Evolutionary conservation across 768 basidiomycete genomes (phyloP), one percentile per base, ranked within the genome.

Genomic region (Auriscalpium microsporum): DNA sequence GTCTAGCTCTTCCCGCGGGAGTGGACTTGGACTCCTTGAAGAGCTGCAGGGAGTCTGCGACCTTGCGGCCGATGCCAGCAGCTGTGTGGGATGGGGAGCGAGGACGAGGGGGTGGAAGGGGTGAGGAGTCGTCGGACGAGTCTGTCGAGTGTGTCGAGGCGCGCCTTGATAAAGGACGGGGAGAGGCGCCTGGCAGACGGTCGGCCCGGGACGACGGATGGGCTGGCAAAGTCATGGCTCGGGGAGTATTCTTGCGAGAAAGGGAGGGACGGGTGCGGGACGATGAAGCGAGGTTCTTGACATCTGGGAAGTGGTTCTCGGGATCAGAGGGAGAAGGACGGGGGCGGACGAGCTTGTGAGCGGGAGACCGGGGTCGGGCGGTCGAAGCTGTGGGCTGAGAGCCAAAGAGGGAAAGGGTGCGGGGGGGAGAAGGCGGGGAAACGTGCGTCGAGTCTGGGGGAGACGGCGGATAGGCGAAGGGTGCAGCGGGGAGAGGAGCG

Each of bases 21-120:
- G 65, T 68, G 36, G 74, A 73, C 46, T 76, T 72, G 0, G 87
- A 84, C 71, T 89, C 86, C 63, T 86, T 90, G 76, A 92, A 92
- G 10, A 92, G 76, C 61, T 90, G 84, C 10, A 92, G 75, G 6
- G 84, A 83, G 10, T 85, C 88, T 1, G 90, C 90, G 35, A 92
- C 89, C 67, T 92, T 92, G 61, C 90, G 82, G 34, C 87, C 84
- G 48, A 84, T 86, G 17, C 82, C 83, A 2, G 67, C 55, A n/a
- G 64, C 16, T 34, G 23, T 60, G 10, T 59, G 52, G 17, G 46
- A 70, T 50, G 63, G 50, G 58, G 71, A 58, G 67, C 69, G 55
- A 65, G 75, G 59, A 68, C 69, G 44, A 63, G 65, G 53, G 58
- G 67, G 67, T 49, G 65, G 72, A 58, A 62, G 59, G 66, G 70